These are phyloP conservation scores for Colletotrichum aenigma DNA, from an alignment of 2,329 filamentous ascomycete genomes.

Conservation along the genomic window DNA sequence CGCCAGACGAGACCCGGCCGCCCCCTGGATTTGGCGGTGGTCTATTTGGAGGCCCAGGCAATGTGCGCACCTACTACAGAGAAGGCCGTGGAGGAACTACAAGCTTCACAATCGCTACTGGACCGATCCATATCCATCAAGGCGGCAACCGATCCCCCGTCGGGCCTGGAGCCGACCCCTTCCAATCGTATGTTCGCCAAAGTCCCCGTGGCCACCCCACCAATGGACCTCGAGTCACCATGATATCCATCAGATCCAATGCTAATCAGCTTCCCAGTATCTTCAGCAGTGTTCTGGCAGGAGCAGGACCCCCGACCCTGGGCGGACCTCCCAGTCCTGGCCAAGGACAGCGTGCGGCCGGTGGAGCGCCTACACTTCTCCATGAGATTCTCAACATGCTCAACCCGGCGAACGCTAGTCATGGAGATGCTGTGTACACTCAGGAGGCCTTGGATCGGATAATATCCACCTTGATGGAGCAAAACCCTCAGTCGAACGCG, in stretches of 20 bases:
- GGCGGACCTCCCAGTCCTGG: constrained; percentile 19
- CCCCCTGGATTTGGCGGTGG: constrained; percentile 20
- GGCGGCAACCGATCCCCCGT: constrained; percentile 12
- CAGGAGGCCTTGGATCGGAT: constrained; percentile 91
- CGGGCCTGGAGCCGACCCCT: constrained; percentile 37
- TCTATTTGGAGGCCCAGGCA: constrained; percentile 27
- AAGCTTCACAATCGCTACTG: constrained; percentile 53
- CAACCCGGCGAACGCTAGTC: constrained; percentile 54
- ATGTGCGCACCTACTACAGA: constrained; percentile 43
- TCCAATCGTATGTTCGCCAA: constrained; percentile 50
- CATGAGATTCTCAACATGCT: constrained; percentile 61
- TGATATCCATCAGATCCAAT: constrained; percentile 15
- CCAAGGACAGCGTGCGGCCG: neutral
- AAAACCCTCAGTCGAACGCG: constrained; percentile 75
- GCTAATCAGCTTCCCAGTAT: constrained; percentile 46
- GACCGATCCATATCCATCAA: constrained; percentile 30
- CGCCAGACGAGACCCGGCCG: constrained; percentile 14
- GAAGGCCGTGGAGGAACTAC: constrained; percentile 43
- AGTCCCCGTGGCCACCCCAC: neutral
- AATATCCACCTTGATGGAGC: constrained; percentile 87
- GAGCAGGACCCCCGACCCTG: constrained; percentile 37
- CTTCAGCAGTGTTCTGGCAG: constrained; percentile 49
- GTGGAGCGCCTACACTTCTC: constrained; percentile 36
- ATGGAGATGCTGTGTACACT: constrained; percentile 85
- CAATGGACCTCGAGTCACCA: constrained; percentile 18